Percentiles rank a stretch among this genome's conserved stretches.
phyloP scores from a whole-genome alignment of 1,284 basidiomycete genomes.

The Pseudozyma hubeiensis region DNA sequence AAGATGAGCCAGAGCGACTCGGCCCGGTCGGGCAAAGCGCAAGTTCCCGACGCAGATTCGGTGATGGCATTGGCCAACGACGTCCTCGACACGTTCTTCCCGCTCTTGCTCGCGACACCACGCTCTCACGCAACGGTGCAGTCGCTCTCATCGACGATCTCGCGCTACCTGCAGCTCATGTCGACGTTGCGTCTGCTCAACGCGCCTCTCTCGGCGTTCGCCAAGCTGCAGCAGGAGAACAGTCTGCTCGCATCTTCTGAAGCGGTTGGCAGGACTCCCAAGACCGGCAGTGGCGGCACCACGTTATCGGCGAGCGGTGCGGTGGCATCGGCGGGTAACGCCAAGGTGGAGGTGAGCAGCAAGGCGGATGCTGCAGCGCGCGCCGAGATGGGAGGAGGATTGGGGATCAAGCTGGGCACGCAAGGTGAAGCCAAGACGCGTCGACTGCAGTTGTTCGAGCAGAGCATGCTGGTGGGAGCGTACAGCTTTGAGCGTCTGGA shows the following conservation, averaged over 20 bases:
- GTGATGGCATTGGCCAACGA: slow-evolving; percentile 46
- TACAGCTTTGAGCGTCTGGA: slow-evolving; percentile 51
- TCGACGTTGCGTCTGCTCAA: slow-evolving; percentile 34
- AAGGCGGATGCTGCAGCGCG: slow-evolving; percentile 28
- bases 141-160: slow-evolving; percentile 37
- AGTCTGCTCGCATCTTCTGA: slow-evolving; percentile 9
- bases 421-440: slow-evolving; percentile 35
- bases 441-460: slow-evolving; percentile 40
- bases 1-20: neutral
- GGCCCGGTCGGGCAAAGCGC: slow-evolving; percentile 7
- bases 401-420: slow-evolving; percentile 44
- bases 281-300: slow-evolving; percentile 1
- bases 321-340: slow-evolving; percentile 39
- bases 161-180: slow-evolving; percentile 33
- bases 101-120: slow-evolving; percentile 42
- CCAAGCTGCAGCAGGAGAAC: slow-evolving; percentile 47
- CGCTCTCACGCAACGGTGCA: slow-evolving; percentile 33
- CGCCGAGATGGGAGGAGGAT: slow-evolving; percentile 54
- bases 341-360: slow-evolving; percentile 27
- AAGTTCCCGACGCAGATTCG: slow-evolving; percentile 23
- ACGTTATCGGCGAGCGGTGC: slow-evolving; percentile 32
- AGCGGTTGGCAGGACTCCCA: slow-evolving; percentile 4
- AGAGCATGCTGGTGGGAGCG: slow-evolving; percentile 54
- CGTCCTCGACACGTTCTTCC: slow-evolving; percentile 53
- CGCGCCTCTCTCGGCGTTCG: slow-evolving; percentile 51